Base-by-base conservation (phyloP, 129 eudicot genomes). In the Oenanthe sinensis region DNA sequence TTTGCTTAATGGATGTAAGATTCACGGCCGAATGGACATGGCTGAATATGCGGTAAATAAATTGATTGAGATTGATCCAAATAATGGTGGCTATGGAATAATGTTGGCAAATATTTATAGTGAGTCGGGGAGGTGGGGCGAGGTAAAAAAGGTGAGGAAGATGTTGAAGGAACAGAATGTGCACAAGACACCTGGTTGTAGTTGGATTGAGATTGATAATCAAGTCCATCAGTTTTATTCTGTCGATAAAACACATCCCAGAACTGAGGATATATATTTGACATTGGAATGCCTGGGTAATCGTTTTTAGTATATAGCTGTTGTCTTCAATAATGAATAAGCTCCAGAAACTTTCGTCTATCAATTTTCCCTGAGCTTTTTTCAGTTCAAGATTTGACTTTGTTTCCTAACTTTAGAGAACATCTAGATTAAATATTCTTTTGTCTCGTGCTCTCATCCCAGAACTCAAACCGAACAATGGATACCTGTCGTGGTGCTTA, bases 61-160 rank as follows among this genome's bases (percentile, higher is more conserved):
- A 75, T 76, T 93, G 49, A 80, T 90, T 0, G 92, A 87, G 76
- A 79, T 87, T 8, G 87, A 89, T 78, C 97, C 97, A 4, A 76
- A 67, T 26, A 93, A 91, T 48, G 98, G 98, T 22, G 90, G 97
- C 52, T 91, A 93, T 77, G 76, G 84, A 14, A 77, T 86, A 12
- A 92, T 92, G 93, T 73, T 92, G 63, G 93, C 97, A 16, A 92
- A 92, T 84, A 80, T 92, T 15, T 90, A 92, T 55, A 96, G 92
- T 40, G 92, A 88, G n/a, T 79, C 87, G 79, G 93, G 90, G 55
- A 90, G 87, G 72, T 88, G 93, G 96, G 91, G 90, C 60, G 91
- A 92, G 77, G 96, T 85, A 22, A 81, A 85, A 63, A 83, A 60
- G 65, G 83, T 88, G 72, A 85, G 97, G 89, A 90, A 74, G 74